Evolutionary conservation across 768 basidiomycete genomes (phyloP), one percentile per base, ranked within the genome.

Genomic region (Pleurotus sapidus): DNA sequence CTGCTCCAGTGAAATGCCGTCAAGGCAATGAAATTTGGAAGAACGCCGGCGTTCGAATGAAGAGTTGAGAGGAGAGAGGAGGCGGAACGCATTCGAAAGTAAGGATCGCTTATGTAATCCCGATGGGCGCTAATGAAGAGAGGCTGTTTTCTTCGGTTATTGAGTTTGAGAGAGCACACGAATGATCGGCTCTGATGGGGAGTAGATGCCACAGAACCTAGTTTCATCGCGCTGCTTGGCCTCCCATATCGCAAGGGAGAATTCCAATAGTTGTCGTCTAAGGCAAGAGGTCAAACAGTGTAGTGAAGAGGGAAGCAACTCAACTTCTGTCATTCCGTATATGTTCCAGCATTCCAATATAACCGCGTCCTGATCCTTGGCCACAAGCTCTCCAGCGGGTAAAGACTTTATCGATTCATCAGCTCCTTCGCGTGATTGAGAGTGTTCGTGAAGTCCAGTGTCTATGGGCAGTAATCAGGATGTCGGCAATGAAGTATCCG

Each of bases 121-220:
- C 11, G 3, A 8, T 34, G 9, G 11, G 30, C 30, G 30, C 30
- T 30, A 30, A 30, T 30, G 20, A 20, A 20, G 20, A n/a, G n/a
- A n/a, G n/a, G n/a, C n/a, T n/a, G 7, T 45, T 23, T n/a, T n/a
- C 14, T n/a, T 45, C 43, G 43, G 17, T 45, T 23, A 7, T 14
- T 20, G 43, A 8, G n/a, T 23, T 45, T 23, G 1, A 17, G 17
- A 45, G 43, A n/a, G 4, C 15, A 12, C 20, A n/a, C 11, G n/a
- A 17, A 34, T 45, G 20, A 11, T 45, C 17, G 17, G 6, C 42
- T 23, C 18, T 74, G 70, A 56, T 77, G 73, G 11, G 88, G 88
- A 3, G 88, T 90, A 3, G 88, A 89, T 24, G 88, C 88, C 57
- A 83, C 85, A 14, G 88, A 90, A 64, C 89, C 88, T 39, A 90